Percentiles rank a stretch among this genome's conserved stretches.
These are phyloP conservation scores for Fomes fomentarius DNA, from an alignment of 1,284 basidiomycete genomes.

Conservation along the genomic window DNA sequence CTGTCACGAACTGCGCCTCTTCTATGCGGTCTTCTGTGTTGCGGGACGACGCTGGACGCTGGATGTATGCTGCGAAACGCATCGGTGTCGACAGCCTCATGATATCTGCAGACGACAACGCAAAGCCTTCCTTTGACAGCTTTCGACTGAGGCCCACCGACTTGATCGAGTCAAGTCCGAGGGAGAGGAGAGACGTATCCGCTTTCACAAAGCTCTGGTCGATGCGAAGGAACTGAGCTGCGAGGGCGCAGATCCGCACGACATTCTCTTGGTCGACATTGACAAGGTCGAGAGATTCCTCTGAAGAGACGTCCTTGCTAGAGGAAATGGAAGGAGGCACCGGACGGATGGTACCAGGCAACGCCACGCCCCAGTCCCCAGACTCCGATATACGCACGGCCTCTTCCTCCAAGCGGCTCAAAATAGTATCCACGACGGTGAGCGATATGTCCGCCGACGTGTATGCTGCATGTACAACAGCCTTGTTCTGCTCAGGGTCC, in stretches of 20 bases:
- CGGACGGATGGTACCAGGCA: background rate
- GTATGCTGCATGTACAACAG: constrained; percentile 38
- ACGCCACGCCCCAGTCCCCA: constrained; percentile 3
- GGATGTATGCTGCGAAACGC: constrained; percentile 18
- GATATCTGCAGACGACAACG: constrained; percentile 39
- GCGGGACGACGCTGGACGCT: constrained; percentile 10
- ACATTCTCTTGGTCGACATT: constrained; percentile 22
- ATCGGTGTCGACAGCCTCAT: constrained; percentile 33
- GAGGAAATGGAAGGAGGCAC: background rate
- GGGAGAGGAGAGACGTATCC: constrained; percentile 44
- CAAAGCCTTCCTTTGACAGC: constrained; percentile 37
- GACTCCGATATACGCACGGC: constrained; percentile 14
- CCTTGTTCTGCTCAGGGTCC: constrained; percentile 33
- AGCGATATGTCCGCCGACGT: constrained; percentile 30
- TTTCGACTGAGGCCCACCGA: constrained; percentile 45
- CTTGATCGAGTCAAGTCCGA: constrained; percentile 54
- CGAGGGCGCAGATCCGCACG: constrained; percentile 29
- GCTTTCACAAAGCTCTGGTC: constrained; percentile 30
- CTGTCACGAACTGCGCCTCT: constrained; percentile 18
- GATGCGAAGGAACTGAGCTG: constrained; percentile 42
- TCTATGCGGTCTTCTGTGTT: constrained; percentile 15
- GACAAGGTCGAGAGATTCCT: background rate
- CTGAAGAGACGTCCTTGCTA: background rate
- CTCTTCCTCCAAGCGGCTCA: constrained; percentile 24
- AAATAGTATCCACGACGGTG: constrained; percentile 26